Evolutionary conservation across 306 rosid species (phyloP), one percentile per base, ranked within the genome.

Genomic region (Ormosia semicastrata): DNA sequence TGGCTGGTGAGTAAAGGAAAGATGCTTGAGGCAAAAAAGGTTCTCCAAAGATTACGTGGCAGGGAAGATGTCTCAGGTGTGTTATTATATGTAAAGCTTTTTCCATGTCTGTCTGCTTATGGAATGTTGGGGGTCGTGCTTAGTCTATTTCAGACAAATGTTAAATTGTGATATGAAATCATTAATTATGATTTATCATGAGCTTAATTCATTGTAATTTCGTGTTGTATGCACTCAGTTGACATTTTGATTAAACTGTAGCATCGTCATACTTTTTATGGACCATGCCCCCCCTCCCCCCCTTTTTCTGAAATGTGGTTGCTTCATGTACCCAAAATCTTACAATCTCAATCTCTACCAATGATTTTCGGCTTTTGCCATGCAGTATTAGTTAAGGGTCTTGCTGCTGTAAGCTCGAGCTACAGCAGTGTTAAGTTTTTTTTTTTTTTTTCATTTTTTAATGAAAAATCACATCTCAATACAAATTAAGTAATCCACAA

Each of bases 1-100:
- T 93, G 97, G 97, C 87, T 93, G 32, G 97, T 91, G 64, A 93
- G 97, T 64, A 93, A 91, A 85, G 97, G 97, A 14, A 93, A 15
- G 89, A 93, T 93, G 97, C 53, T 85, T 1, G 90, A 93, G 84
- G 97, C 97, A 0, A 90, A 87, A 59, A 93, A 75, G 88, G 95
- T 93, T 77, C 95, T 93, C 71, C 92, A 86, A 80, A 77, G 82
- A 64, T 81, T 93, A 39, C 97, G 97, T 5, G 97, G 97, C 59
- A 60, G 80, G 69, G 98, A 94, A 77, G 98, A 94, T 39, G 98
- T 94, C 57, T 92, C 98, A 82, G 98, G 97, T 94, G 36, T 78
- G 33, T 60, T 24, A 0, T 24, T 75, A 72, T 32, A 9, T 15
- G 17, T 71, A 46, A 49, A 54, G 57, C 18, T 6, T 34, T 73